These are phyloP conservation scores for Lepidium aucheri DNA, from an alignment of 345 rosid genomes.

Conservation along the genomic window DNA sequence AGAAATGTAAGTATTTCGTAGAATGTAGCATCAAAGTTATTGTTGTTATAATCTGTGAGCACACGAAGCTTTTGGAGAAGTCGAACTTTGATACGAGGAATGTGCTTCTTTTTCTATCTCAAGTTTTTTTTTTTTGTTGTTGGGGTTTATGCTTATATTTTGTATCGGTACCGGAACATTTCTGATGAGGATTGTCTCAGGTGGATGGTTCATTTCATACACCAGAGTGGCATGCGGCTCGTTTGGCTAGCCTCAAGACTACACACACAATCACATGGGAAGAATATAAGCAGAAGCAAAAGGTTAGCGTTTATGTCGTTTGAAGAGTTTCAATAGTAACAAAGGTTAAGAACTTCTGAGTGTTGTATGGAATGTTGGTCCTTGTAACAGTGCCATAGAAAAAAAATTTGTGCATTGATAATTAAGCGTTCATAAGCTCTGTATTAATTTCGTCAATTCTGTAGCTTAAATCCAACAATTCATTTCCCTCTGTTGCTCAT, in stretches of 20 bases:
- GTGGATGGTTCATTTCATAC: conserved; percentile 99
- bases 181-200: conserved; percentile 97
- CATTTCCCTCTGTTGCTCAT: not conserved
- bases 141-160: not conserved
- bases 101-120: not conserved
- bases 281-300: conserved; percentile 80
- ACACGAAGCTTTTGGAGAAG: not conserved
- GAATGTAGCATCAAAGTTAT: not conserved
- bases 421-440: not conserved
- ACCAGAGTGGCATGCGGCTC: conserved; percentile 99
- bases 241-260: conserved; percentile 94
- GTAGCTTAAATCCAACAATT: not conserved
- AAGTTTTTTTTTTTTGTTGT: not conserved
- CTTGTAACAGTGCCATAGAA: not conserved
- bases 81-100: not conserved
- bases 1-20: not conserved
- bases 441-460: not conserved
- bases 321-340: not conserved
- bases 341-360: not conserved
- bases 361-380: not conserved
- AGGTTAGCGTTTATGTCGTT: conserved; percentile 37
- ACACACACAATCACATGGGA: conserved; percentile 95
- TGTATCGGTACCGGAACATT: conserved; percentile 35
- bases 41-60: not conserved
- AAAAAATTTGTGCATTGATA: not conserved